phyloP scores from a whole-genome alignment of 1,284 basidiomycete species.

The Cronartium quercuum region DNA sequence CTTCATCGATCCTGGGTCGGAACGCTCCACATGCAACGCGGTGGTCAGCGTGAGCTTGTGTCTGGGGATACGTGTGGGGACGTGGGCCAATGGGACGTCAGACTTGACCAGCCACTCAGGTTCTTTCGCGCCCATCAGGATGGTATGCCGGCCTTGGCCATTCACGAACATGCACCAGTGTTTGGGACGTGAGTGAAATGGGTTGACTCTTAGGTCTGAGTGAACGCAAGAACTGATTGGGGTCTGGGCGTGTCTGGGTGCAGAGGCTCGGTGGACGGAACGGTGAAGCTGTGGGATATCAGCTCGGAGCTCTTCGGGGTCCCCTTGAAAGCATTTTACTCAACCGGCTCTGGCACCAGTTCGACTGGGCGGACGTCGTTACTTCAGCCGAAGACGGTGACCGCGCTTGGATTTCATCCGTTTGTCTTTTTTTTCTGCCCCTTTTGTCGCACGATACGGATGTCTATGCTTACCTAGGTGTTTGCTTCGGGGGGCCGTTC shows the following conservation, averaged over 20 bases:
- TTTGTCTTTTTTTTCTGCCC: slow-evolving; percentile 2
- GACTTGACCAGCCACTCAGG: slow-evolving; percentile 62
- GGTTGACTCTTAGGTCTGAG: not conserved
- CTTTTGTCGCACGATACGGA: not conserved
- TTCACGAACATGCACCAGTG: slow-evolving; percentile 76
- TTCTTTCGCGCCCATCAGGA: slow-evolving; percentile 64
- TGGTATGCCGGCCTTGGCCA: slow-evolving; percentile 76
- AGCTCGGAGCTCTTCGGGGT: not conserved
- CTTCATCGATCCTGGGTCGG: slow-evolving; percentile 86
- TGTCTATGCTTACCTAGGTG: not conserved
- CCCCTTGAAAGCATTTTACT: not conserved
- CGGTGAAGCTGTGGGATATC: slow-evolving; percentile 33
- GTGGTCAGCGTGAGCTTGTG: slow-evolving; percentile 66
- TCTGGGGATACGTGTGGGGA: slow-evolving; percentile 91
- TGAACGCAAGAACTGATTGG: not conserved
- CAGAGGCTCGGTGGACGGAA: slow-evolving; percentile 35
- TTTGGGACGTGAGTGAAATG: slow-evolving; percentile 68
- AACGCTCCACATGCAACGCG: slow-evolving; percentile 78
- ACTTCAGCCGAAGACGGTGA: slow-evolving; percentile 15
- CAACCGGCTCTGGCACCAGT: not conserved
- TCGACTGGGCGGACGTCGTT: not conserved
- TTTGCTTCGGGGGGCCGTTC: not conserved
- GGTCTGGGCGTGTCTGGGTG: not conserved
- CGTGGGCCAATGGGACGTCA: slow-evolving; percentile 85
- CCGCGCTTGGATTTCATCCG: slow-evolving; percentile 33